Percentiles rank a stretch among this genome's conserved stretches.
phyloP scores from a whole-genome alignment of 1,139 yeast species.

The Protomyces inundatus region DNA sequence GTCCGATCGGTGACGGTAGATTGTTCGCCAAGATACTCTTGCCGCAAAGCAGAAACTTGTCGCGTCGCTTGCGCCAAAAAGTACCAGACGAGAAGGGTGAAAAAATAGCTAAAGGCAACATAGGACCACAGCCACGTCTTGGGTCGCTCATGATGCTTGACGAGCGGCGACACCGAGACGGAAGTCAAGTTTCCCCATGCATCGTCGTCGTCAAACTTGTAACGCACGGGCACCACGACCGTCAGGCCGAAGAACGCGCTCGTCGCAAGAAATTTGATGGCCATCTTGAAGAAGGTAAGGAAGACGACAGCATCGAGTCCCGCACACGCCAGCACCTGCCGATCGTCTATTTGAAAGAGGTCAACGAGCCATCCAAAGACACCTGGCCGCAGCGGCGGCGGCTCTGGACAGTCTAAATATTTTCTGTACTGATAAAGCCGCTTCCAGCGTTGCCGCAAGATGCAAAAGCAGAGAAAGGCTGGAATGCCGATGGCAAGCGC shows the following conservation, averaged over 20 bases:
- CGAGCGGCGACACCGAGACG: not conserved
- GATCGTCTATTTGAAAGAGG: slow-evolving; percentile 60
- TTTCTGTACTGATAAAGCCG: slow-evolving; percentile 52
- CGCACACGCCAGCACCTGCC: slow-evolving; percentile 76
- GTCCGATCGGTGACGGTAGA: slow-evolving; percentile 91
- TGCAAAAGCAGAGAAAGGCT: slow-evolving; percentile 60
- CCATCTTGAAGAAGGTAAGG: slow-evolving; percentile 71
- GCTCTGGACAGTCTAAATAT: slow-evolving; percentile 45
- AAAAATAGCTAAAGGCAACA: slow-evolving; percentile 77
- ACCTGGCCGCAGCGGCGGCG: slow-evolving; percentile 46
- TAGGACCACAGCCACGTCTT: slow-evolving; percentile 61
- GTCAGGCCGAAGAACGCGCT: slow-evolving; percentile 60
- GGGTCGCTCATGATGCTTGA: slow-evolving; percentile 7
- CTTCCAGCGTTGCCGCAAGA: slow-evolving; percentile 62
- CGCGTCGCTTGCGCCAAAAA: slow-evolving; percentile 63
- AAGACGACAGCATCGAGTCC: slow-evolving; percentile 92
- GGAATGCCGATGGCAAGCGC: slow-evolving; percentile 59
- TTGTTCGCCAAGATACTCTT: slow-evolving; percentile 76
- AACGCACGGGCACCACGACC: slow-evolving; percentile 68
- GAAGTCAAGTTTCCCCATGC: slow-evolving; percentile 6
- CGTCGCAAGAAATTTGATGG: slow-evolving; percentile 55
- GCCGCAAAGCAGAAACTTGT: slow-evolving; percentile 69
- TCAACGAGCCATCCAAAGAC: slow-evolving; percentile 76
- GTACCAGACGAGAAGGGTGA: slow-evolving; percentile 63
- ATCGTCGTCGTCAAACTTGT: slow-evolving; percentile 43